Evolutionary conservation across 2,329 filamentous ascomycete species (phyloP), one percentile per base, ranked within the genome.

Genomic region (Coniella vitis): DNA sequence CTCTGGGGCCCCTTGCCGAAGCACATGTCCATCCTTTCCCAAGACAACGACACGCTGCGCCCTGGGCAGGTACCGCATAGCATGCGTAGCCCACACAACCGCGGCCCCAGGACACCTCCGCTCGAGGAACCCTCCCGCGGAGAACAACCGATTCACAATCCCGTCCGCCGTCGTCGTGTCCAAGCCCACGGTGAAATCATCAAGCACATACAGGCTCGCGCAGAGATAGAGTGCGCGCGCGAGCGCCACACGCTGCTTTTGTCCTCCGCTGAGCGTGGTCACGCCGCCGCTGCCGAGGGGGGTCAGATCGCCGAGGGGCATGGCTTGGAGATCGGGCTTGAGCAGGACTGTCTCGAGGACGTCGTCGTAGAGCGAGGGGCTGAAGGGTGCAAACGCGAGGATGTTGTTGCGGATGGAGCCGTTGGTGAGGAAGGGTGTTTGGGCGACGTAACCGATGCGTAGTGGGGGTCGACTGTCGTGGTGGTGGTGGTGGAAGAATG

Each of bases 201-300:
- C 52, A 5, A 44, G 16, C 10, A 54, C 22, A 10, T 48, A 47
- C 2, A 46, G n/a, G 13, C 49, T 42, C 1, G 49, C 22, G 4
- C 16, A 52, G 36, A 31, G 49, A 54, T 22, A 54, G 46, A 12
- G 52, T 49, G 35, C 49, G 5, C 25, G 41, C 7, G 49, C 52
- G 14, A 54, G 47, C 5, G 34, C 37, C 0, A 66, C 56, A 2
- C 67, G 60, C 3, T 68, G 62, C 38, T 59, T 55, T 41, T 73
- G 70, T 0, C 71, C 71, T 1, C 71, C 71, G 10, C 66, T 69
- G 0, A 73, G 52, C 16, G 63, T 65, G n/a, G 63, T 65, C n/a
- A 72, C 64, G 0, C 69, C 69, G 16, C 65, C 64, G 39, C 63
- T 67, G 4, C 71, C 71, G 38, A 73, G 56, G 4, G 61, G 60